A percentile compares a stretch with the other conserved stretches of the same genome.
Conservation (phyloP, 371 early-diverging fungal genomes). For the Apophysomyces ossiformis region DNA sequence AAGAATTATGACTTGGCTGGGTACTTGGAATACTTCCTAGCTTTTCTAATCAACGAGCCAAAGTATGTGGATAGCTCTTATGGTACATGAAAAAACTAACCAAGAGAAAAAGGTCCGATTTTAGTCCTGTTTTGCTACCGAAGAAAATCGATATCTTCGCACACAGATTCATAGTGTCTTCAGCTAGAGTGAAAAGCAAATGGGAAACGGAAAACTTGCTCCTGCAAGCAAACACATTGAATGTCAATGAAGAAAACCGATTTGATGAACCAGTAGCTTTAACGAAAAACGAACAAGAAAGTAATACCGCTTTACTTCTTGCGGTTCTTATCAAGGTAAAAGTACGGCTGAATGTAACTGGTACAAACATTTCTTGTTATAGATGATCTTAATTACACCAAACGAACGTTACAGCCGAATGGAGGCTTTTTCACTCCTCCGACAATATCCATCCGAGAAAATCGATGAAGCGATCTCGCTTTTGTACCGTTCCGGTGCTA, state of each 20-base stretch:
- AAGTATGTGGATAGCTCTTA: neutral
- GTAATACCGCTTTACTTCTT: neutral
- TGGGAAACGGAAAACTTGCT: constrained; percentile 2
- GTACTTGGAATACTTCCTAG: constrained; percentile 25
- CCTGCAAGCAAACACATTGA: neutral
- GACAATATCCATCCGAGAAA: neutral
- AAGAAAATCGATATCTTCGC: neutral
- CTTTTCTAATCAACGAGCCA: neutral
- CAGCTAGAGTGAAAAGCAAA: neutral
- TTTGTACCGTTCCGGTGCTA: neutral
- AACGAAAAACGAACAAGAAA: neutral
- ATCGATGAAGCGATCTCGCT: constrained; percentile 10
- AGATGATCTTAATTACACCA: constrained; percentile 17
- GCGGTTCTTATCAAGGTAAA: constrained; percentile 13
- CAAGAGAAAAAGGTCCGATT: neutral
- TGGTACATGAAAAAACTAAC: neutral
- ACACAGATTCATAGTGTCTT: neutral
- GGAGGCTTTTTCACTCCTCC: constrained; percentile 7
- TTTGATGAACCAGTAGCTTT: neutral
- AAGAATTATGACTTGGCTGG: constrained; percentile 18
- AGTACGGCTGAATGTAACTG: neutral
- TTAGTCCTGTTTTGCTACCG: neutral
- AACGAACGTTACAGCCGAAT: constrained; percentile 3
- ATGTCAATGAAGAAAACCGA: neutral
- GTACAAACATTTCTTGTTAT: neutral